Evolutionary conservation across 345 rosid species (phyloP).

Genomic region (Linum lewisii): DNA sequence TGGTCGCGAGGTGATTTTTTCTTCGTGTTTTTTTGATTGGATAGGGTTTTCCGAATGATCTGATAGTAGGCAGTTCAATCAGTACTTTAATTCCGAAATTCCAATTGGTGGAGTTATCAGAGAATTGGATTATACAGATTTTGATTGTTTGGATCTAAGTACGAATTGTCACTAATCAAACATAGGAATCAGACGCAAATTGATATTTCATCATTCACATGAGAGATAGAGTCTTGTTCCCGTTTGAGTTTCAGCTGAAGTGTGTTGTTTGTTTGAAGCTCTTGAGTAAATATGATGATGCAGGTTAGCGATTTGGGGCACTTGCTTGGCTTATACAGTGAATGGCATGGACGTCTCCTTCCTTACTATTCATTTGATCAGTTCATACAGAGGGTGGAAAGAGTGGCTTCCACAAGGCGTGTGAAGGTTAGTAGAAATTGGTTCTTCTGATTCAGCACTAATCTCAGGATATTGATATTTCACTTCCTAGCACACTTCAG

Average conservation of each 20-base stretch:
- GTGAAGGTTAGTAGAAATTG: slow-evolving; percentile 48
- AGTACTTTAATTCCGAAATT: neutral
- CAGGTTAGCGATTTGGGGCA: slow-evolving; percentile 78
- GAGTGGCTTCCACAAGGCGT: slow-evolving; percentile 64
- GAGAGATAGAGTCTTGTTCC: neutral
- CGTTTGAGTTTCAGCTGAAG: neutral
- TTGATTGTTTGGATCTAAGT: neutral
- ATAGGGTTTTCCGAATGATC: too few species aligned
- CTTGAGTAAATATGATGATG: neutral
- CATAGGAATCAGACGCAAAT: neutral
- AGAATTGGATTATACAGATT: neutral
- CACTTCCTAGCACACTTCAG: neutral
- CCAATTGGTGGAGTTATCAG: too few species aligned
- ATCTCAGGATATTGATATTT: too few species aligned
- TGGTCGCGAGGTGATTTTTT: slow-evolving; percentile 62
- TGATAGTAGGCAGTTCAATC: too few species aligned
- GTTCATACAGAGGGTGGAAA: slow-evolving; percentile 70
- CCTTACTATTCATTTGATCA: slow-evolving; percentile 83
- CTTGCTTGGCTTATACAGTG: slow-evolving; percentile 60
- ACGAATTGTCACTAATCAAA: neutral
- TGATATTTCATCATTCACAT: neutral
- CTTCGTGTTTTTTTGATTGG: neutral
- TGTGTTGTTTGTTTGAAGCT: neutral
- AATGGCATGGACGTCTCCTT: slow-evolving; percentile 76
- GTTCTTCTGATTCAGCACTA: neutral